Evolutionary conservation across 306 rosid species (phyloP), one percentile per base, ranked within the genome.

Genomic region (Prunus mume): DNA sequence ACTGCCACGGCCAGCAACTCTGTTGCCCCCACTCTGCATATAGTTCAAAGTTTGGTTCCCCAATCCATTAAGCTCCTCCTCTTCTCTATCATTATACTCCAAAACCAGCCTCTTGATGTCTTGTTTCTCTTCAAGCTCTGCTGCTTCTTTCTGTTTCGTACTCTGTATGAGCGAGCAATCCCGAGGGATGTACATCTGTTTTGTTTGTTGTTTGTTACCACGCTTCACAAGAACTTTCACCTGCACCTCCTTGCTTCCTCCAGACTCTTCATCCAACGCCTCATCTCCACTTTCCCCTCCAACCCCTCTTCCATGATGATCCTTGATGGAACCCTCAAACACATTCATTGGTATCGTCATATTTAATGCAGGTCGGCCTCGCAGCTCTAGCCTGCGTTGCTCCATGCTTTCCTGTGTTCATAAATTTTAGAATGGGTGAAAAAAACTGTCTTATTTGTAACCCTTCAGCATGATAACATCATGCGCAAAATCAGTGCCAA

Each of bases 181-280:
- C 70, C 95, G 85, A 7, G 99, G 99, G 83, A 96, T 88, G 85
- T 73, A 88, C 99, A 96, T 96, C 85, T 96, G 97, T 81, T 89
- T 91, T 2, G 96, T 96, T 78, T 96, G 98, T 79, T 96, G 99
- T 85, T 92, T 92, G 93, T 88, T 96, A 72, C 99, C 99, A 71
- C 99, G 97, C 91, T 92, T 96, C 83, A 96, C 97, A 73, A 96
- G 98, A 80, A 96, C 99, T 87, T 84, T 96, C 85, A 96, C 99
- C 84, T 83, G 99, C 72, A 96, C 87, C 81, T 92, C 97, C 79
- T 76, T 95, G 87, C 78, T 92, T 83, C 87, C 87, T 25, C 87
- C 88, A n/a, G 88, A 85, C 74, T 88, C 93, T 74, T 92, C 97
- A 61, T 88, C 96, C 81, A 88, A 71, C 4, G 84, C 88, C 82